Percentiles rank a stretch among this genome's conserved stretches.
Conservation (phyloP, 352 stramenopile genomes). For the Phytophthora quininea region DNA sequence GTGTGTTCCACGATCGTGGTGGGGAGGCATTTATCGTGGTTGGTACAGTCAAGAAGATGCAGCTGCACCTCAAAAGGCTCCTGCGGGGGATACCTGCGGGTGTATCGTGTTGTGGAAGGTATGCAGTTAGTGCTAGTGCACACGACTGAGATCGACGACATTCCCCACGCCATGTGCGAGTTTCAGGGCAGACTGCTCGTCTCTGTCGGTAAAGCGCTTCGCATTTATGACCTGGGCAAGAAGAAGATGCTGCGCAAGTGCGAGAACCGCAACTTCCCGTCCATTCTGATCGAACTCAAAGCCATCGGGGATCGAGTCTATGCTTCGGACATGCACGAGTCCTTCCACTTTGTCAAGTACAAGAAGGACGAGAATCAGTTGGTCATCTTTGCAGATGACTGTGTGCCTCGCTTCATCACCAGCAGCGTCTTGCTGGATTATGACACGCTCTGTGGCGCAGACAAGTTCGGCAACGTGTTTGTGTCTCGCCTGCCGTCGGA, state of each 20-base stretch:
- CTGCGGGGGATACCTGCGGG: constrained; percentile 80
- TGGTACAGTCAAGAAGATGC: constrained; percentile 95
- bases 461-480: constrained; percentile 99
- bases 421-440: constrained; percentile 95
- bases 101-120: constrained; percentile 95
- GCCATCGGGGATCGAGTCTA: constrained; percentile 95
- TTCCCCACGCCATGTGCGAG: constrained; percentile 96
- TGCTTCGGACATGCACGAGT: constrained; percentile 96
- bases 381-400: constrained; percentile 97
- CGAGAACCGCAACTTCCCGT: constrained; percentile 95
- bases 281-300: constrained; percentile 94
- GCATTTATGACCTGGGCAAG: constrained; percentile 99
- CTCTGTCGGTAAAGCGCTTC: constrained; percentile 94
- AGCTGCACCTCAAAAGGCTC: constrained; percentile 87
- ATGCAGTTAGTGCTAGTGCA: constrained; percentile 96
- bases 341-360: constrained; percentile 98
- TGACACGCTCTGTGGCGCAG: constrained; percentile 97
- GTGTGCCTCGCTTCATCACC: constrained; percentile 84
- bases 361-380: constrained; percentile 96
- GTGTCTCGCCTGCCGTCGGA: constrained; percentile 93
- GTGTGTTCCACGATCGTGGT: constrained; percentile 95
- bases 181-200: constrained; percentile 98
- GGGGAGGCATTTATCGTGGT: constrained; percentile 98
- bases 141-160: constrained; percentile 96
- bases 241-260: constrained; percentile 99